Evolutionary conservation across 140 eudicot species (phyloP).

Genomic region (Oenanthe javanica): DNA sequence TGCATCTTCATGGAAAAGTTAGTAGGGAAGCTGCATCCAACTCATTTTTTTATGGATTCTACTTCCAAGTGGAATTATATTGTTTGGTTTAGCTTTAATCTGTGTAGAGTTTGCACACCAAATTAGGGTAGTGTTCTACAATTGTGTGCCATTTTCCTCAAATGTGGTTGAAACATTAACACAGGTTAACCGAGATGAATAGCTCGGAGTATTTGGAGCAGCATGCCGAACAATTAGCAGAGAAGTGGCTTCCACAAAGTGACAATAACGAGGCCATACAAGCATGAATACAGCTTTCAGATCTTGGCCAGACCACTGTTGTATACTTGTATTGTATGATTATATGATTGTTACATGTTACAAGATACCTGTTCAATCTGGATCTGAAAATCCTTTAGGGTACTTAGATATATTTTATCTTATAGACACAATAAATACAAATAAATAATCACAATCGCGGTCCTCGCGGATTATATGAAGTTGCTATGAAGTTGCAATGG

Average conservation of each 20-base stretch:
- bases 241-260: slow-evolving; percentile 20
- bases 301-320: background rate
- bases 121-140: background rate
- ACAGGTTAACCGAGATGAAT: slow-evolving; percentile 86
- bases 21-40: too few species aligned
- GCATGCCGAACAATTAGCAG: slow-evolving; percentile 48
- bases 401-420: background rate
- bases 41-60: background rate
- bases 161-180: slow-evolving; percentile 1
- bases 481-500: background rate
- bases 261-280: slow-evolving; percentile 25
- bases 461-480: background rate
- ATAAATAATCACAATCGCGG: background rate
- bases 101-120: background rate
- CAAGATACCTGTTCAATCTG: background rate
- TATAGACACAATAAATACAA: background rate
- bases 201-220: slow-evolving; percentile 82
- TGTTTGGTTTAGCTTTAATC: background rate
- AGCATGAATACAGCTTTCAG: slow-evolving; percentile 13
- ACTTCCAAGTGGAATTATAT: background rate
- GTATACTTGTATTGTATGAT: background rate
- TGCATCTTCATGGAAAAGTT: too few species aligned
- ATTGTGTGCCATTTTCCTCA: background rate
- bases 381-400: too few species aligned
- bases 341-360: background rate